Evolutionary conservation across 768 basidiomycete species (phyloP).

Genomic region (Inosperma sp.): DNA sequence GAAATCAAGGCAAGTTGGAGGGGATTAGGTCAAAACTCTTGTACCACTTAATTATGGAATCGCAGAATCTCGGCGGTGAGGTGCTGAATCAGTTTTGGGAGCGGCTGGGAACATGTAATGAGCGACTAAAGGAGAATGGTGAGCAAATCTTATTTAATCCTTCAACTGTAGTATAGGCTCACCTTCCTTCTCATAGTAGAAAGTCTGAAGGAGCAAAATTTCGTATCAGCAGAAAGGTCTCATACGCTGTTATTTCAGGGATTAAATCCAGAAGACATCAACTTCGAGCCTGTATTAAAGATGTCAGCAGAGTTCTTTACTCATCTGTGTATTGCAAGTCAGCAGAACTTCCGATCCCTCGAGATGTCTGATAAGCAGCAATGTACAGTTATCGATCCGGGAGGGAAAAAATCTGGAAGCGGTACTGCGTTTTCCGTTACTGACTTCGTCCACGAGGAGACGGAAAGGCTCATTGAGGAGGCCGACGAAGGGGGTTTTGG

Average conservation of each 20-base stretch:
- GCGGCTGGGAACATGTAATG: background rate
- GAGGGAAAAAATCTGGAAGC: conserved; percentile 1
- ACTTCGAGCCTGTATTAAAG: background rate
- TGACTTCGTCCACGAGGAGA: conserved; percentile 2
- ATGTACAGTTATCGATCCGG: background rate
- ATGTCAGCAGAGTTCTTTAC: conserved; percentile 1
- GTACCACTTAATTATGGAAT: background rate
- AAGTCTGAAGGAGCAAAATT: conserved; percentile 1
- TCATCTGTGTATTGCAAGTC: background rate
- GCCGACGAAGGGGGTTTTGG: background rate
- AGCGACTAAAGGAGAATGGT: conserved; percentile 1
- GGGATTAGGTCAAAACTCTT: background rate
- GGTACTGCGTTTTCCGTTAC: conserved; percentile 3
- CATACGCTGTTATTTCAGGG: background rate
- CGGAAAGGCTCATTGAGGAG: background rate
- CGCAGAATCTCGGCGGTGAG: conserved; percentile 3
- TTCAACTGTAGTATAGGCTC: background rate
- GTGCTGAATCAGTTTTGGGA: background rate
- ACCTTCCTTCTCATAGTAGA: conserved; percentile 1
- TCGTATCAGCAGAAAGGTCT: background rate
- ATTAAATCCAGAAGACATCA: background rate
- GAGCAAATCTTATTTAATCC: background rate
- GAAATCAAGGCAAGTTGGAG: conserved; percentile 1
- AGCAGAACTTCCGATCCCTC: background rate
- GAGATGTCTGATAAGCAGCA: too few relatives aligned